Conservation (phyloP, 768 basidiomycete genomes). For the Boletus rubroflammeus region DNA sequence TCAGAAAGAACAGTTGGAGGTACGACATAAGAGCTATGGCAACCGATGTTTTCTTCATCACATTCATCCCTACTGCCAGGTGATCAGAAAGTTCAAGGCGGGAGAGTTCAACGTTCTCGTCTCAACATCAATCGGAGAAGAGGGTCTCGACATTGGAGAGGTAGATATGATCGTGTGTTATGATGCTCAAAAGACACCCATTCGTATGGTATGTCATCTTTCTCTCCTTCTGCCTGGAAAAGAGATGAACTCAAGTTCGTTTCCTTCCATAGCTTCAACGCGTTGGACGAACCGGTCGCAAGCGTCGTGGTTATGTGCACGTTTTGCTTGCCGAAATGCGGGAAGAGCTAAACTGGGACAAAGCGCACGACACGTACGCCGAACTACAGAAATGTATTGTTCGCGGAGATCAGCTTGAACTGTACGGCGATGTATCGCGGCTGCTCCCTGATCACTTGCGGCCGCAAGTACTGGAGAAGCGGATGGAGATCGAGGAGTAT, state of each 20-base stretch:
- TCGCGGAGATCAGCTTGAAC: constrained; percentile 80
- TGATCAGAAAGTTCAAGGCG: constrained; percentile 81
- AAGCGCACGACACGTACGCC: constrained; percentile 80
- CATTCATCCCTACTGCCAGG: constrained; percentile 40
- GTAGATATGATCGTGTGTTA: constrained; percentile 96
- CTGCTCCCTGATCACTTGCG: constrained; percentile 75
- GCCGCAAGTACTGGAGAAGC: constrained; percentile 74
- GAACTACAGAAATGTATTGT: constrained; percentile 87
- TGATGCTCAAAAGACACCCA: constrained; percentile 93
- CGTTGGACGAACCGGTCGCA: constrained; percentile 91
- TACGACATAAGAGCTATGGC: constrained; percentile 33
- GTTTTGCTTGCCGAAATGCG: constrained; percentile 87
- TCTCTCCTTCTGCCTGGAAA: not conserved
- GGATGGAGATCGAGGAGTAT: constrained; percentile 78
- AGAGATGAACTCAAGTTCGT: constrained; percentile 1
- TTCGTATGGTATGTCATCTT: constrained; percentile 74
- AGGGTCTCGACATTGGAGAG: constrained; percentile 97
- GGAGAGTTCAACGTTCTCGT: constrained; percentile 91
- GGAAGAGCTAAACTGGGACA: constrained; percentile 88
- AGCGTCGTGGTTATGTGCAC: constrained; percentile 84
- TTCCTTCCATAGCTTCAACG: constrained; percentile 73
- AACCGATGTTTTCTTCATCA: constrained; percentile 5
- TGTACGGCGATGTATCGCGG: constrained; percentile 89
- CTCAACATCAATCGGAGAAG: constrained; percentile 95
- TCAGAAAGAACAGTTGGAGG: constrained; percentile 90